These are phyloP conservation scores for Cutaneotrichosporon sp. DNA, from an alignment of 1,284 basidiomycete species.

Conservation along the genomic window DNA sequence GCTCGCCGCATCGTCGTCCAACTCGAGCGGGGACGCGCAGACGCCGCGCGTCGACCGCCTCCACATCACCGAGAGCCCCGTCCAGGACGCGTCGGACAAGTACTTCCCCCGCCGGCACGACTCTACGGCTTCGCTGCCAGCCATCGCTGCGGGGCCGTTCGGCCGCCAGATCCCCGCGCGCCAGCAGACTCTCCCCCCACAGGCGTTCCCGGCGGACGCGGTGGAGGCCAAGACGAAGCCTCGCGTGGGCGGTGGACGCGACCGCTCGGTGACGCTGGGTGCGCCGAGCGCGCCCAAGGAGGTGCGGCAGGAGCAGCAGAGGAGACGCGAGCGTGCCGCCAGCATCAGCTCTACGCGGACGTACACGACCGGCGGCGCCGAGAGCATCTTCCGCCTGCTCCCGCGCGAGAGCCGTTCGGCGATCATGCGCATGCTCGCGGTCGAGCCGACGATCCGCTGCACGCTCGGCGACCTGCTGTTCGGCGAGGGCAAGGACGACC, in stretches of 20 bases:
- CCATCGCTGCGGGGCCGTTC: conserved; percentile 26
- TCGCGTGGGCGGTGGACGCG: not conserved
- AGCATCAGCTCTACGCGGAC: conserved; percentile 57
- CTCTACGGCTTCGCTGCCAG: conserved; percentile 63
- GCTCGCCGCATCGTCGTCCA: not conserved
- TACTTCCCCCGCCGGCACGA: conserved; percentile 68
- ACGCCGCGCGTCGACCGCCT: conserved; percentile 27
- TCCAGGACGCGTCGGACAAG: conserved; percentile 64
- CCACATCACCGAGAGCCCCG: conserved; percentile 32
- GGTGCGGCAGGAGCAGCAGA: conserved; percentile 42
- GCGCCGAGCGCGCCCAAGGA: conserved; percentile 14
- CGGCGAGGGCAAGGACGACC: conserved; percentile 70
- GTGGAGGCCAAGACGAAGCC: not conserved
- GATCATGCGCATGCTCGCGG: conserved; percentile 88
- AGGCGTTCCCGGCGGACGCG: not conserved
- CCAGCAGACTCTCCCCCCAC: conserved; percentile 26
- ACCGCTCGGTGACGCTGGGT: conserved; percentile 20
- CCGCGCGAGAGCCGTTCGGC: conserved; percentile 88
- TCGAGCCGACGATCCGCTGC: conserved; percentile 85
- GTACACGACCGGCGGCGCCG: conserved; percentile 81
- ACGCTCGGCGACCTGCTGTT: conserved; percentile 91
- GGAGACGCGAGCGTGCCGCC: conserved; percentile 45
- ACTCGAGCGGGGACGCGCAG: conserved; percentile 30
- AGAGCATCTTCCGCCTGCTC: conserved; percentile 95
- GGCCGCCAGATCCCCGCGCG: conserved; percentile 22